phyloP scores from a whole-genome alignment of 2,329 filamentous ascomycete genomes.

The Beauveria pseudobassiana region DNA sequence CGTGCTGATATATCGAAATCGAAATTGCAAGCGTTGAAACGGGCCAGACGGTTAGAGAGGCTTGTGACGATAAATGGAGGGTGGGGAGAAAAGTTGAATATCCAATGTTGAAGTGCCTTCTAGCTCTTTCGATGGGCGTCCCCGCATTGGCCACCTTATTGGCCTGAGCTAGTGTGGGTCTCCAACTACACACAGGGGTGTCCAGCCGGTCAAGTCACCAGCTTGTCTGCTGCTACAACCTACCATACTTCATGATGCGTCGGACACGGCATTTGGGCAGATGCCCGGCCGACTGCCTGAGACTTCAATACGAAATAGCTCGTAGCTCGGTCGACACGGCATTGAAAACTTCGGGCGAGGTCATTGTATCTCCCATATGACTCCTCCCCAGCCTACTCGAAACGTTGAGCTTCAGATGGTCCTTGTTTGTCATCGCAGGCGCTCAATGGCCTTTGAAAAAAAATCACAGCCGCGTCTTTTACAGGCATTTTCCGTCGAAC shows the following conservation, averaged over 20 bases:
- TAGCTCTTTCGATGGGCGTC: conserved; percentile 35
- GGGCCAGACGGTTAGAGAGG: conserved; percentile 6
- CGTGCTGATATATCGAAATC: background rate
- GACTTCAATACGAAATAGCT: too few relatives aligned
- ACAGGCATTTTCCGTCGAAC: too few relatives aligned
- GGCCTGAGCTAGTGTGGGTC: conserved; percentile 20
- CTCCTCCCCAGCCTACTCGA: too few relatives aligned
- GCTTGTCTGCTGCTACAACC: background rate
- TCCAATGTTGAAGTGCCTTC: conserved; percentile 25
- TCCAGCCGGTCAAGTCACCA: background rate
- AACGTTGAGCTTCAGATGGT: too few relatives aligned
- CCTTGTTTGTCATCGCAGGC: too few relatives aligned
- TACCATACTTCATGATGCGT: background rate
- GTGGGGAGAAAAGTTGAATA: conserved; percentile 22
- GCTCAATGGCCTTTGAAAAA: too few relatives aligned
- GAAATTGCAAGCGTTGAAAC: conserved; percentile 4
- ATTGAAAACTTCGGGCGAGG: too few relatives aligned
- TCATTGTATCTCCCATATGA: too few relatives aligned
- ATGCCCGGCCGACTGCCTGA: background rate
- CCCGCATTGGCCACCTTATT: conserved; percentile 22
- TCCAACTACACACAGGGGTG: background rate
- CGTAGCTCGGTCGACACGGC: background rate
- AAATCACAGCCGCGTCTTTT: too few relatives aligned
- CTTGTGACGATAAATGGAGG: conserved; percentile 17
- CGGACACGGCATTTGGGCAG: background rate